Base-by-base conservation (phyloP, 140 eudicot species). In the Erigeron philadelphicus region DNA sequence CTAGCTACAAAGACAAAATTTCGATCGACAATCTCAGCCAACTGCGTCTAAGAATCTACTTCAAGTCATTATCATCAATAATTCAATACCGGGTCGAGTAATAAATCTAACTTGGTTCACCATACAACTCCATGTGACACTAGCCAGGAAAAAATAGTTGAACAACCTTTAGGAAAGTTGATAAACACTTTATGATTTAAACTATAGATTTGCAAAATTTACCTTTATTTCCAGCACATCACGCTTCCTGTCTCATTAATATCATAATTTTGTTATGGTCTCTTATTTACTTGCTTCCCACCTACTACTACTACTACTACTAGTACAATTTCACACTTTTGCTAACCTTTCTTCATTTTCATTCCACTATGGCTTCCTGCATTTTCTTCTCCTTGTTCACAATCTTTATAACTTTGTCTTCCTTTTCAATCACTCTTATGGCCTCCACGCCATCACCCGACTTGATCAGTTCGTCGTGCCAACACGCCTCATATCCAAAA, bases 401-500 rank as follows among this genome's bases (percentile, higher is more conserved):
- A 64, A 19, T 25, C 73, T 49, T 17, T 60, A 40, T 21, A 21
- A 21, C n/a, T 60, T 68, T 13, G 67, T 63, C 43, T 50, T 42
- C 57, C 35, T 7, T 17, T 8, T 47, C 74, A 17, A 48, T n/a
- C n/a, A n/a, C 53, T 41, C 61, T 53, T 31, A 70, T 9, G 55
- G 56, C 76, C 7, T 8, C 75, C 12, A 17, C 82, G 10, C 18
- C 21, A 1, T 11, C 76, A 8, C 49, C 68, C 8, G 84, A 83
- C 58, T 85, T 90, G 10, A 74, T 90, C 69, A 79, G 74, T 10
- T 23, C 82, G 3, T 87, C 93, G 2, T 90, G 97, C 83, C 70
- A 41, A 48, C 88, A 87, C 67, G 97, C 97, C 71, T 87, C 85
- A 82, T 90, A 85, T 83, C 97, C 97, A 5, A 72, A 68, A 54